Conservation (phyloP, 164 flowering plant species). For the Berberis vulgaris region DNA sequence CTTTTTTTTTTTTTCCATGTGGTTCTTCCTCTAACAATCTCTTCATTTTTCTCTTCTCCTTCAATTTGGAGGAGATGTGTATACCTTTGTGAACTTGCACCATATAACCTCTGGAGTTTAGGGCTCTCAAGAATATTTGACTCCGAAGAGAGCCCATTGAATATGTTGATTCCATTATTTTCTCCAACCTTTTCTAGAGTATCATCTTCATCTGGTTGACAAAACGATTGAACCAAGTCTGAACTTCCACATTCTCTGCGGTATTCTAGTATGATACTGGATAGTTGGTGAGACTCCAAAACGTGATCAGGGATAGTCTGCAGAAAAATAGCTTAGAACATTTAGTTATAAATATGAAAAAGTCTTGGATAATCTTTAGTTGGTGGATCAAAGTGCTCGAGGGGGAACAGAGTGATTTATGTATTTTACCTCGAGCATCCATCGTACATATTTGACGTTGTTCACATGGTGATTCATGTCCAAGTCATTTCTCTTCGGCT, state of each 20-base stretch:
- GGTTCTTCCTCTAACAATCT: conserved; percentile 55
- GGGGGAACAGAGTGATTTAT: background rate
- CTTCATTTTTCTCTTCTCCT: conserved; percentile 36
- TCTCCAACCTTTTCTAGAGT: background rate
- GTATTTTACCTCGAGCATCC: conserved; percentile 59
- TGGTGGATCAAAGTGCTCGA: no score
- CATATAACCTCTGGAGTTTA: conserved; percentile 13
- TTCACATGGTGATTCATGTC: conserved; percentile 68
- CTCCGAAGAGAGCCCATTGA: conserved; percentile 25
- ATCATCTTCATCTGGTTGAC: conserved; percentile 35
- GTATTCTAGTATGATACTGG: conserved; percentile 43
- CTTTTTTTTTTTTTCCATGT: conserved; percentile 38
- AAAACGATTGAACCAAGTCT: conserved; percentile 51
- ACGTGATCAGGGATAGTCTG: conserved; percentile 50
- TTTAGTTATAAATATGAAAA: background rate
- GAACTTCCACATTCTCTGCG: conserved; percentile 60
- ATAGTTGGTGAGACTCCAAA: conserved; percentile 45
- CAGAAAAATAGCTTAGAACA: background rate
- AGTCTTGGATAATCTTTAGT: no score
- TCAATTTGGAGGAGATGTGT: conserved; percentile 47
- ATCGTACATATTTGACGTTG: conserved; percentile 52
- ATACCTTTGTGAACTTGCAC: conserved; percentile 18
- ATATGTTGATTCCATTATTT: conserved; percentile 2
- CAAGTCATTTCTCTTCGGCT: conserved; percentile 56
- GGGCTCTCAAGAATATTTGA: conserved; percentile 26